phyloP scores from a whole-genome alignment of 2,329 filamentous ascomycete genomes.

The Aspergillus glaucus region DNA sequence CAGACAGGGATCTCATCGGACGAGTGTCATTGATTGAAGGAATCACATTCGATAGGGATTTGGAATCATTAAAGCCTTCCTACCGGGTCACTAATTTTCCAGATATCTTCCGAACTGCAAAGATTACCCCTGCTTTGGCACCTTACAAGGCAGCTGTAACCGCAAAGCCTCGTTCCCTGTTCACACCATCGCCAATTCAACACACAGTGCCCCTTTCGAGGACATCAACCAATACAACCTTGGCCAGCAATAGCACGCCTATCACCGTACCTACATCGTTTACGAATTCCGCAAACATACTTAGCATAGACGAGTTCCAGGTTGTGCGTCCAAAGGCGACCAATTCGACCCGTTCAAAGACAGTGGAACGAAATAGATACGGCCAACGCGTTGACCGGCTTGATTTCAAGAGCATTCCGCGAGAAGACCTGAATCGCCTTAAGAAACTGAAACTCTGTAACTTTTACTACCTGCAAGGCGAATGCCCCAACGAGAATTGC shows the following conservation, averaged over 20 bases:
- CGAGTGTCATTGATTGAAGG: conserved; percentile 54
- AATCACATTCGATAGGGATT: conserved; percentile 49
- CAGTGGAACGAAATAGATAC: conserved; percentile 51
- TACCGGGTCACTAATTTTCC: conserved; percentile 48
- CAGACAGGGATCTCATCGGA: conserved; percentile 39
- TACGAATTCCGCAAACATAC: conserved; percentile 30
- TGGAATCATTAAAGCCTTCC: conserved; percentile 41
- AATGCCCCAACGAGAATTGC: conserved; percentile 53
- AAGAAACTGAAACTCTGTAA: conserved; percentile 61
- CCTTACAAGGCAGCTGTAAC: conserved; percentile 28
- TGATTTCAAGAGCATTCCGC: conserved; percentile 45
- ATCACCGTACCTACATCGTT: conserved; percentile 16
- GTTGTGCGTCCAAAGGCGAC: conserved; percentile 31
- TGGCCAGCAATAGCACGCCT: conserved; percentile 26
- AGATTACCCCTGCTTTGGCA: conserved; percentile 36
- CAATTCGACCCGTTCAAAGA: conserved; percentile 21
- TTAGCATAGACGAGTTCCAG: conserved; percentile 35
- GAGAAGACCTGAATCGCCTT: conserved; percentile 52
- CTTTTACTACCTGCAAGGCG: conserved; percentile 52
- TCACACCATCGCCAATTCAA: conserved; percentile 33
- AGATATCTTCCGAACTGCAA: conserved; percentile 49
- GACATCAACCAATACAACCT: conserved; percentile 36
- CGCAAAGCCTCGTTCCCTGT: conserved; percentile 21
- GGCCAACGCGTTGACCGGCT: conserved; percentile 55
- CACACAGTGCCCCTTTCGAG: conserved; percentile 24